Evolutionary conservation across 2,329 filamentous ascomycete species (phyloP).

Genomic region (Colletotrichum lentis): DNA sequence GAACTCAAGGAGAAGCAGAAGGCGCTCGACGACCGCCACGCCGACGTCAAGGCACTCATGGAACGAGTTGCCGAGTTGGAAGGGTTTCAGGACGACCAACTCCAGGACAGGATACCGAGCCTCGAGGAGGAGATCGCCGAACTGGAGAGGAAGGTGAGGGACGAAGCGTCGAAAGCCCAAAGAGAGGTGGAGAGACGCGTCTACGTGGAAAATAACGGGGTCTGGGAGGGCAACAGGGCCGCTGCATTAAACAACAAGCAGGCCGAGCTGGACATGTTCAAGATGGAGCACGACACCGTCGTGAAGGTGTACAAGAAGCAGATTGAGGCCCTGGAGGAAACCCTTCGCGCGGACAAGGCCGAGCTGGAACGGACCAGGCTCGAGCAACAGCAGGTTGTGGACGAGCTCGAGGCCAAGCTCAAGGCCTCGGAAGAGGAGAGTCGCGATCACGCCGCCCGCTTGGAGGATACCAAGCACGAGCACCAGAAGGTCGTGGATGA

Average conservation of each 20-base stretch:
- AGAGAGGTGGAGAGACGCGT: slow-evolving; percentile 7
- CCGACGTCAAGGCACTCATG: neutral
- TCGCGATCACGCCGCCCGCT: neutral
- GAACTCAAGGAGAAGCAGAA: neutral
- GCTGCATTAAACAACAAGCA: neutral
- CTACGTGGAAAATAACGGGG: neutral
- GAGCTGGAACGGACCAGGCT: neutral
- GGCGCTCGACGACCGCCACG: slow-evolving; percentile 3
- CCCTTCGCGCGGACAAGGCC: neutral
- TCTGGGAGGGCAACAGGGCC: slow-evolving; percentile 5
- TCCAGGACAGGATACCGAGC: neutral
- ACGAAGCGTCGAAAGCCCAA: neutral
- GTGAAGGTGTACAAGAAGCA: neutral
- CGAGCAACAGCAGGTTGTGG: neutral
- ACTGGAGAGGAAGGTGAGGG: neutral
- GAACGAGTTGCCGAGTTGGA: neutral
- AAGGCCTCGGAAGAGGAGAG: neutral
- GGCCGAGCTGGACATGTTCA: neutral
- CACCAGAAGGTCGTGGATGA: neutral
- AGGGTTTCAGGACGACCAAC: neutral
- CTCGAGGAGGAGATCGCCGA: slow-evolving; percentile 14
- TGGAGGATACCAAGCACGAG: neutral
- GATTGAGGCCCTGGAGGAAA: neutral
- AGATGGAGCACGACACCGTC: neutral
- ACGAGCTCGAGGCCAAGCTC: neutral